phyloP scores from a whole-genome alignment of 2,329 filamentous ascomycete genomes.

The Nectriaceae sp. region DNA sequence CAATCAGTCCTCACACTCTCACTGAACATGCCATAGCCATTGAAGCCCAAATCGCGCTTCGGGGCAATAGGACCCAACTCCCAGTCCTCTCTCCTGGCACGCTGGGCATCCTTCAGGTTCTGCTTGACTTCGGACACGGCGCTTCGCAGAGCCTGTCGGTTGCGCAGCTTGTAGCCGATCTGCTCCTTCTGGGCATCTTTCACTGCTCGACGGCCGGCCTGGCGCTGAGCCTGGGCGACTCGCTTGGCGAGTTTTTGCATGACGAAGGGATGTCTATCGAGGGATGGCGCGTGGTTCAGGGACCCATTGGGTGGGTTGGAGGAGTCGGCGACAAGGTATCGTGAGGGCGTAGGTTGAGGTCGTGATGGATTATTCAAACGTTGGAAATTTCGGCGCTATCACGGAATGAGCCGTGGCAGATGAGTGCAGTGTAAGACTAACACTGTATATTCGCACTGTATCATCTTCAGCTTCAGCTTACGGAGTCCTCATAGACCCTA shows the following conservation, averaged over 20 bases:
- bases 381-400: conserved; percentile 29
- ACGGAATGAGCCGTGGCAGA: conserved; percentile 21
- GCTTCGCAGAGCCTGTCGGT: conserved; percentile 32
- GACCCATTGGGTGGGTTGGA: conserved; percentile 27
- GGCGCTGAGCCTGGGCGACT: conserved; percentile 66
- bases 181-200: conserved; percentile 37
- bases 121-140: conserved; percentile 36
- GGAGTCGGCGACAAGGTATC: conserved; percentile 25
- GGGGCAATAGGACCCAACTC: conserved; percentile 77
- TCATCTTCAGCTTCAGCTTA: no score
- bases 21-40: conserved; percentile 59
- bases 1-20: conserved; percentile 40
- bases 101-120: conserved; percentile 42
- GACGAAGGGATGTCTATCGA: conserved; percentile 22
- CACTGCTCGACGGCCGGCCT: conserved; percentile 53
- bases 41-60: conserved; percentile 68
- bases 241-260: conserved; percentile 75
- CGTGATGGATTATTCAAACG: conserved; percentile 23
- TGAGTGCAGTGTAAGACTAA: conserved; percentile 8
- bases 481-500: no score
- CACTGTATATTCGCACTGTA: conserved; percentile 20
- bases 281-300: conserved; percentile 20
- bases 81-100: conserved; percentile 73
- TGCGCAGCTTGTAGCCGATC: conserved; percentile 30
- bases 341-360: conserved; percentile 24